Evolutionary conservation across 495 filamentous ascomycete genomes (phyloP).

Genomic region (Chaetomium tenue): DNA sequence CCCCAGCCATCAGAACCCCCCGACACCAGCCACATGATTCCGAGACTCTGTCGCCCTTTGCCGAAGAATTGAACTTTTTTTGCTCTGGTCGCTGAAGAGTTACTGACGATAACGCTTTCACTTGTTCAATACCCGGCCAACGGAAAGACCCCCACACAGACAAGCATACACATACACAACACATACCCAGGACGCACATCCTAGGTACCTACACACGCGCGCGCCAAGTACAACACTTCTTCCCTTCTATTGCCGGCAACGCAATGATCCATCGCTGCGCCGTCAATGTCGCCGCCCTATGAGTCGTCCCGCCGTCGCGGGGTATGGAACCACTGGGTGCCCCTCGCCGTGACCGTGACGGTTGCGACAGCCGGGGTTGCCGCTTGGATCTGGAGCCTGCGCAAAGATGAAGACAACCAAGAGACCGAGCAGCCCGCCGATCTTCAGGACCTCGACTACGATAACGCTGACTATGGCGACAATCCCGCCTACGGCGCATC

Average conservation of each 20-base stretch:
- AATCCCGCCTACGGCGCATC: slow-evolving; percentile 54
- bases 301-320: slow-evolving; percentile 66
- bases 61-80: background rate
- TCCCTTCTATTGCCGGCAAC: slow-evolving; percentile 18
- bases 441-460: slow-evolving; percentile 49
- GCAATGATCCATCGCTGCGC: slow-evolving; percentile 33
- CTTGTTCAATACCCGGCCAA: background rate
- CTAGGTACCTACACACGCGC: too few relatives aligned
- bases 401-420: slow-evolving; percentile 54
- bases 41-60: background rate
- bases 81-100: background rate
- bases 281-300: slow-evolving; percentile 74
- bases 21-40: slow-evolving; percentile 31
- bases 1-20: slow-evolving; percentile 27
- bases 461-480: slow-evolving; percentile 50
- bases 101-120: background rate
- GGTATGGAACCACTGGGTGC: slow-evolving; percentile 78
- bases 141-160: background rate
- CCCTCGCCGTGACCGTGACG: slow-evolving; percentile 77
- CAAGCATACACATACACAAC: background rate
- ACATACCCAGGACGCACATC: background rate
- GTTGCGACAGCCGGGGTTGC: slow-evolving; percentile 79
- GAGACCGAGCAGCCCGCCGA: slow-evolving; percentile 57
- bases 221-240: background rate
- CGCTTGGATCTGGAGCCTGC: slow-evolving; percentile 92